Evolutionary conservation across 805 yeast species (phyloP), one percentile per base, ranked within the genome.

Genomic region (Metahyphopichia silvanorum): DNA sequence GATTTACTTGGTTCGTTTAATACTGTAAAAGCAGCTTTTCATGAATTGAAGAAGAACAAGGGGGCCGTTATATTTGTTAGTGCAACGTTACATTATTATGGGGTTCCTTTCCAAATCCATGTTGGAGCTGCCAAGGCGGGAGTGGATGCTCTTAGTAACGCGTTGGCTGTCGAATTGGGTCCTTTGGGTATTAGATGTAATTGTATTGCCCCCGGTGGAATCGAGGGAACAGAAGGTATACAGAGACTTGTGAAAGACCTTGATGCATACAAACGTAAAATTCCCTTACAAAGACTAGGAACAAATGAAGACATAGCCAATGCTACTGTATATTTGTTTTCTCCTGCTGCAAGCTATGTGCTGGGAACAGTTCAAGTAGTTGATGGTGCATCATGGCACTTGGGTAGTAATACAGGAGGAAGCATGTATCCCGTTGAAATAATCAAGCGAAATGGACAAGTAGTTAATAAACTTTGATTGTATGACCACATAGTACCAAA

Each of bases 121-220:
- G 96, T 88, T 3, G 82, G 87, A 4, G 96, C 97, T 0, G 97
- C 97, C 3, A 89, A 88, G 59, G 95, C 97, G 2, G 98, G 96
- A n/a, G 75, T 89, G 19, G 98, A 89, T 55, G 93, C 96, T 2
- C 66, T 89, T 22, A 77, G 87, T 13, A 79, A 82, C 43, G 82
- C 87, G 1, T 57, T 88, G 35, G 95, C 96, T 1, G 91, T 87
- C 5, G 97, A 89, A 57, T 68, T 86, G 35, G 97, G 96, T 1
- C 95, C 96, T 2, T 55, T 86, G 37, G 97, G 97, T 4, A 74
- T 89, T 30, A 71, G 91, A 37, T 74, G 80, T 31, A 89, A 89
- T 55, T 77, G 84, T 48, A 74, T 89, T 41, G 96, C 96, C 1
- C 98, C 97, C 0, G 98, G 97, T 8, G 80, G 86, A 10, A 88